Evolutionary conservation across 2,329 filamentous ascomycete species (phyloP).

Genomic region (Drechslerella coelobrocha): DNA sequence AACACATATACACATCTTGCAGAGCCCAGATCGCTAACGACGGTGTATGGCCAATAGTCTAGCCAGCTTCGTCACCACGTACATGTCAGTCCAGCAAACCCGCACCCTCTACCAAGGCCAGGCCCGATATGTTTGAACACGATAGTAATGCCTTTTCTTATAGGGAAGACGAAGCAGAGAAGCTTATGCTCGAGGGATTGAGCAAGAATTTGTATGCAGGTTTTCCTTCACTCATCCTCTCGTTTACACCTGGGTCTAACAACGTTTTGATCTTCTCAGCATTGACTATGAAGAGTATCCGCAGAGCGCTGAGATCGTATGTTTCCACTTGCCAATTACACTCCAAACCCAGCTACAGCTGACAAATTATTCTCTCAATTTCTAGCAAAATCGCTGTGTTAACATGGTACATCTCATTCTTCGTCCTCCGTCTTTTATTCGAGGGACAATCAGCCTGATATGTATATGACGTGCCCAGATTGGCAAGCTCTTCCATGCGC

Average conservation of each 20-base stretch:
- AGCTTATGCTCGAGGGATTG: constrained; percentile 91
- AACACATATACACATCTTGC: not conserved
- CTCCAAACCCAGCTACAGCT: not conserved
- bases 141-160: not conserved
- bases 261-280: constrained; percentile 34
- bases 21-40: not conserved
- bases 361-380: not conserved
- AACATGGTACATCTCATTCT: constrained; percentile 72
- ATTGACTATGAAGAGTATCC: constrained; percentile 88
- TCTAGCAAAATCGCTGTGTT: constrained; percentile 81
- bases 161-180: constrained; percentile 90
- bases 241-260: not conserved
- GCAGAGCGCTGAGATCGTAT: constrained; percentile 73
- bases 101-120: no score
- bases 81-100: constrained; percentile 72
- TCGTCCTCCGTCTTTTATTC: no score
- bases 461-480: no score
- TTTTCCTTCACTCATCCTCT: constrained; percentile 55
- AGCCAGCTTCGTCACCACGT: constrained; percentile 92
- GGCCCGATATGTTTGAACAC: no score
- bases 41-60: constrained; percentile 64
- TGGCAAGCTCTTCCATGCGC: constrained; percentile 84
- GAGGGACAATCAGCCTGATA: no score
- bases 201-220: constrained; percentile 77
- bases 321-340: not conserved